Percentiles rank a stretch among this genome's conserved stretches.
phyloP scores from a whole-genome alignment of 768 basidiomycete species.

The Mycena pura region DNA sequence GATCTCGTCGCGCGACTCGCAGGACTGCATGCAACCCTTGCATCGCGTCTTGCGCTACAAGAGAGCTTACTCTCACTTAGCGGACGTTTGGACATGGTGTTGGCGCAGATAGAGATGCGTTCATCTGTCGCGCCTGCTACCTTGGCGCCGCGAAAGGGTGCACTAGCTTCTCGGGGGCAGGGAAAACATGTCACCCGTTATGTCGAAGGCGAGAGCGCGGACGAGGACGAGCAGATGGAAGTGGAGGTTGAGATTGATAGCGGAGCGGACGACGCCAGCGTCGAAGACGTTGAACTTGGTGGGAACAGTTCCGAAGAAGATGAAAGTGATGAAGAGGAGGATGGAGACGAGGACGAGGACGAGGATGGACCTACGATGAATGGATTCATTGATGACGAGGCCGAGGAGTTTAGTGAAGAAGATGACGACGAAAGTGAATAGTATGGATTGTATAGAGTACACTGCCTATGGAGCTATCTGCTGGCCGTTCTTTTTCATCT shows the following conservation, averaged over 20 bases:
- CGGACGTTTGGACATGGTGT: constrained; percentile 91
- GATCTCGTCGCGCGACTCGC: constrained; percentile 89
- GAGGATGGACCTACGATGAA: constrained; percentile 49
- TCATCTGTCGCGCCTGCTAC: constrained; percentile 72
- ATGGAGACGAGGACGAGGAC: constrained; percentile 50
- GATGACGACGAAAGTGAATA: constrained; percentile 62
- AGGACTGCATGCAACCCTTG: constrained; percentile 81
- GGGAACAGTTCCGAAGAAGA: constrained; percentile 63
- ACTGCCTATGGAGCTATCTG: constrained; percentile 13
- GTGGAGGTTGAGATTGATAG: constrained; percentile 67
- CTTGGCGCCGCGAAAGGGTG: constrained; percentile 49
- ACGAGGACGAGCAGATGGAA: constrained; percentile 64
- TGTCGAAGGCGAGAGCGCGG: constrained; percentile 83
- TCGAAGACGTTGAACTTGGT: constrained; percentile 81
- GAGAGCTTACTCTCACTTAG: constrained; percentile 85
- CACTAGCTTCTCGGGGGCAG: constrained; percentile 41
- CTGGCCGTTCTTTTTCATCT: constrained; percentile 7
- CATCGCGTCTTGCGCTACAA: constrained; percentile 80
- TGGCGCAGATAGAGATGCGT: constrained; percentile 92
- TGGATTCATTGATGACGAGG: constrained; percentile 69
- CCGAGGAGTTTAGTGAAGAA: constrained; percentile 62
- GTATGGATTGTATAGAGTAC: constrained; percentile 45
- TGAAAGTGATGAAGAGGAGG: constrained; percentile 52
- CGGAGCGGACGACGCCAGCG: constrained; percentile 72
- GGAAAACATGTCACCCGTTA: constrained; percentile 56